Conservation (phyloP, 257 asterid species). For the Solanum ossicruentum region DNA sequence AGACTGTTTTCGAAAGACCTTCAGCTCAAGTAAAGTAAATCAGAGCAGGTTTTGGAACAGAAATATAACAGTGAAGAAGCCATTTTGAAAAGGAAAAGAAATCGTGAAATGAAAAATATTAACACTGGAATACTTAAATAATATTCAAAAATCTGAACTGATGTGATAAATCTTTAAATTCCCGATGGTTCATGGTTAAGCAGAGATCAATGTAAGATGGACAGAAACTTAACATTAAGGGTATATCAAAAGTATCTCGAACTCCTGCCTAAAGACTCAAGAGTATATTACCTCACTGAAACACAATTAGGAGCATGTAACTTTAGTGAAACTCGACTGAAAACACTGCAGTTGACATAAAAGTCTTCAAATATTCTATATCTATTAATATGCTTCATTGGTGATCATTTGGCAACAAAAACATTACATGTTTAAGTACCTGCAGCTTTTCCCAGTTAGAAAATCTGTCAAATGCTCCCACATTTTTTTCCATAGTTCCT, state of each 20-base stretch:
- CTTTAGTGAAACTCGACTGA: background rate
- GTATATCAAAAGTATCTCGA: background rate
- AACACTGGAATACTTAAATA: background rate
- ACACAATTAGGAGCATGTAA: background rate
- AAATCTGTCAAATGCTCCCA: conserved; percentile 51
- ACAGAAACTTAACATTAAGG: background rate
- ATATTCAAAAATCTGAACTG: background rate
- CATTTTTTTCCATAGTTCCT: conserved; percentile 54
- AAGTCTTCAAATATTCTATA: background rate
- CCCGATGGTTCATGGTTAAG: background rate
- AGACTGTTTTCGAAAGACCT: background rate
- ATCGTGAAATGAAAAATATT: background rate
- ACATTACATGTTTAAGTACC: conserved; percentile 21
- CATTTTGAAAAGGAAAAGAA: background rate
- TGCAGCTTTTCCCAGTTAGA: conserved; percentile 78
- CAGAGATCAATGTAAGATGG: background rate
- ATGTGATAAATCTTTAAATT: background rate
- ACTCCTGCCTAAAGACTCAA: background rate
- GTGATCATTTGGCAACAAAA: background rate
- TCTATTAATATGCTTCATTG: background rate
- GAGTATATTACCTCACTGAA: background rate
- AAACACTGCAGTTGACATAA: background rate
- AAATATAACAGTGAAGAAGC: background rate
- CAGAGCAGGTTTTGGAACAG: background rate
- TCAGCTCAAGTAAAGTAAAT: background rate